Evolutionary conservation across 805 yeast species (phyloP).

Genomic region (Metschnikowia rubicola): DNA sequence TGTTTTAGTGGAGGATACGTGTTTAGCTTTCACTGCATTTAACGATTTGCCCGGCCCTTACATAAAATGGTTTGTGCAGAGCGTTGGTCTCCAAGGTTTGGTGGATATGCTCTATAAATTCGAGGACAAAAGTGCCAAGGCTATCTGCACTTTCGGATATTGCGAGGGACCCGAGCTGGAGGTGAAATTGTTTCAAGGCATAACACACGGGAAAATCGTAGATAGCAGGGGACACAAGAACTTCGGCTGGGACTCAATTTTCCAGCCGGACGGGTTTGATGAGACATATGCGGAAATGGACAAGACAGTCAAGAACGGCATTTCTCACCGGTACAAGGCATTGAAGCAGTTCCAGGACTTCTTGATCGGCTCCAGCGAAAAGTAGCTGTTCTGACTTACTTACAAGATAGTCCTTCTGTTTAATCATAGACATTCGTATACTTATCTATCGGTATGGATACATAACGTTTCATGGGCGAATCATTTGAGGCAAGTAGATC

Average conservation of each 20-base stretch:
- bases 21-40: slow-evolving; percentile 77
- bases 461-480: too few species aligned
- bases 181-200: slow-evolving; percentile 80
- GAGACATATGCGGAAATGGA: slow-evolving; percentile 85
- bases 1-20: slow-evolving; percentile 93
- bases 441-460: too few species aligned
- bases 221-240: slow-evolving; percentile 65
- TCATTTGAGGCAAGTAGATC: background rate
- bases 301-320: slow-evolving; percentile 67
- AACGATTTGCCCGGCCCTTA: slow-evolving; percentile 91
- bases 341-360: slow-evolving; percentile 65
- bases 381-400: background rate
- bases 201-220: slow-evolving; percentile 78
- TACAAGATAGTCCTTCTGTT: too few species aligned
- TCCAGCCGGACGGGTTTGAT: slow-evolving; percentile 73
- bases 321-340: slow-evolving; percentile 87
- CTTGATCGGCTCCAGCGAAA: slow-evolving; percentile 21
- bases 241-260: slow-evolving; percentile 95
- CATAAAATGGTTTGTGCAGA: slow-evolving; percentile 83
- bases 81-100: slow-evolving; percentile 72
- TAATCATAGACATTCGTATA: too few species aligned
- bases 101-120: slow-evolving; percentile 76
- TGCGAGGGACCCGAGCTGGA: slow-evolving; percentile 75
- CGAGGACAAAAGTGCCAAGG: slow-evolving; percentile 80
- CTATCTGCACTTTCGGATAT: slow-evolving; percentile 90